Base-by-base conservation (phyloP, 768 basidiomycete species). In the Thelephora ganbajun region DNA sequence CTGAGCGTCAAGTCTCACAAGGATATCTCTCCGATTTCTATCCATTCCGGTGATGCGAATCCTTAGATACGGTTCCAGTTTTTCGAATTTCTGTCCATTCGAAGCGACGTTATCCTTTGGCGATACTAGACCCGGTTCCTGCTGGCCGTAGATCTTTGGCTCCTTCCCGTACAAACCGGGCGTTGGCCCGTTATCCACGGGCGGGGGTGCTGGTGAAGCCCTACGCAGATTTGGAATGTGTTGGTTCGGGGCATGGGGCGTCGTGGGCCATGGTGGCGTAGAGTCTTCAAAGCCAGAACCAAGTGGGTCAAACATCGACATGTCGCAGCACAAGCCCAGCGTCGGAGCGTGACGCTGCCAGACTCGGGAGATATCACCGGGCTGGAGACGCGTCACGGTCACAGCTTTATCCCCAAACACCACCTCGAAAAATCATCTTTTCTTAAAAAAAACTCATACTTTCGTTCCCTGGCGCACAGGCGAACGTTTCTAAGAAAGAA, bases 1-100 rank as follows among this genome's bases (percentile, higher is more conserved):
- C 74, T 94, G 90, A 13, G 91, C 92, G 63, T 99, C 96, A 52
- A 99, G 78, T 60, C 89, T 82, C 60, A 99, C 73, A 59, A 97
- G 76, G 52, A 96, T 82, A 59, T 99, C 96, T 57, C 93, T 75
- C 64, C 91, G 73, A 69, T 98, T 97, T 65, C 96, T 76, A 65
- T 99, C 96, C 58, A 99, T 62, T 12, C 82, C 86, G 14, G 87
- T 85, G 52, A 99, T 85, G 59, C 90, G 73, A 43, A 94, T 87
- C 59, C 89, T 73, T 50, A 99, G 71, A 63, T 89, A 96, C 20
- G 87, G 86, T 55, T 84, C 87, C 23, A 64, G 68, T 65, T 75
- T 83, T 68, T 90, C 88, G 54, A 74, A 83, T 50, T 69, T 79
- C 30, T 67, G 60, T 5, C 88, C 88, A 59, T 86, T 88, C 0